Base-by-base conservation (phyloP, 768 basidiomycete genomes). In the Lactarius quietus region DNA sequence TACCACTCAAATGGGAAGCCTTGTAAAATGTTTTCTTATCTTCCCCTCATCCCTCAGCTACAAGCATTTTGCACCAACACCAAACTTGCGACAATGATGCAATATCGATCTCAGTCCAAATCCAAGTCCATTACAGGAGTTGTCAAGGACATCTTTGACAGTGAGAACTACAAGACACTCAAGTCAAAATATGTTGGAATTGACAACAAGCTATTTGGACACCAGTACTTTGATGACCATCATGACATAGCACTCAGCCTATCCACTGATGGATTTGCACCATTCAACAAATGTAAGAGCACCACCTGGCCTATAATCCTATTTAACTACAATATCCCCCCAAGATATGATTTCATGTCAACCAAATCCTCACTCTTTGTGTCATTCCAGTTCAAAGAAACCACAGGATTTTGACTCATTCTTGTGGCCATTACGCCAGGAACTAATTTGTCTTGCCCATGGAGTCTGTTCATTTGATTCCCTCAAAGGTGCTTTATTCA, bases 181-280 rank as follows among this genome's bases (percentile, higher is more conserved):
- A 20, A 43, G 41, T 43, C 20, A 20, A 43, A 43, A 43, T n/a
- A 43, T 8, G 20, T 43, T 20, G 8, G n/a, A 18, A n/a, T 43
- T n/a, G 9, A 43, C 9, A 8, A 43, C 20, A 43, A 20, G 20
- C 20, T 3, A 1, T 43, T 43, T 3, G 20, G 41, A n/a, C 41
- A 78, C 64, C 67, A 59, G 1, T 78, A 73, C 69, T 84, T 85
- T 61, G 70, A 72, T 0, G 74, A 76, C 23, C 48, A 43, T 0
- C 72, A 71, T 7, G 81, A 84, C 59, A 71, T 84, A 26, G 80
- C 81, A 1, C 72, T 84, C 8, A 77, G 75, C 0, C 61, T 83
- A 1, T 78, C 76, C 3, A 75, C 75, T 0, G 81, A 85, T 71
- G 78, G 83, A 0, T 81, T 81, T 69, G 68, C 72, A 0, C 74